Conservation (phyloP, 2,329 filamentous ascomycete genomes). For the Claviceps sorghi region DNA sequence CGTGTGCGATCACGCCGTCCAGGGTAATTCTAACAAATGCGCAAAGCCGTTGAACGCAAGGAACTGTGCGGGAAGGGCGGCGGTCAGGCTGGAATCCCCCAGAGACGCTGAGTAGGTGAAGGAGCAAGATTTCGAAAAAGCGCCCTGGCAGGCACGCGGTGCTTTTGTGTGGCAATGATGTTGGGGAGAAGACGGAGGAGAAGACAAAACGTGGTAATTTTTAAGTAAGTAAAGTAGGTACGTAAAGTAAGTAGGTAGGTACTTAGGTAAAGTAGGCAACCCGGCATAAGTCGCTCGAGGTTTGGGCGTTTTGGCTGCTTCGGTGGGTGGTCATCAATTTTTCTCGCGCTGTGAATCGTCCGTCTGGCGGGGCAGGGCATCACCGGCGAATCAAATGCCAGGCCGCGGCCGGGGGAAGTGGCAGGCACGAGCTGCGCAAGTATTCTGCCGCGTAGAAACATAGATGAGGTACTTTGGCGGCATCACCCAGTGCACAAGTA, state of each 20-base stretch:
- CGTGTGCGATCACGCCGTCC: conserved; percentile 5
- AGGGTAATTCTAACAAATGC: conserved; percentile 2
- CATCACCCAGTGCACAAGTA: too few species aligned
- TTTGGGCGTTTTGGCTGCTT: neutral
- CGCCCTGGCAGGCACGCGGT: conserved; percentile 8
- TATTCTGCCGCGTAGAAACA: neutral
- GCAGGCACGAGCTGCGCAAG: neutral
- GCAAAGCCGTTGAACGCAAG: neutral
- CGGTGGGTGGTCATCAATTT: conserved; percentile 25
- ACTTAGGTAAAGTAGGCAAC: too few species aligned
- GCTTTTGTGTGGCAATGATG: neutral
- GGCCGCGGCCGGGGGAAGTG: neutral
- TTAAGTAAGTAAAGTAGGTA: too few species aligned
- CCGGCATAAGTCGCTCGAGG: conserved; percentile 5
- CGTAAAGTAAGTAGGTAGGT: too few species aligned
- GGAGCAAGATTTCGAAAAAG: neutral
- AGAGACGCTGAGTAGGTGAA: neutral
- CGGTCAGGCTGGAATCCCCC: neutral
- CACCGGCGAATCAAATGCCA: neutral
- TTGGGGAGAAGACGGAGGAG: conserved; percentile 1
- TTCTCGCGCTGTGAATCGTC: conserved; percentile 25
- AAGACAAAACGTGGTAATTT: conserved; percentile 1
- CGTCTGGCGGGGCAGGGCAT: conserved; percentile 9
- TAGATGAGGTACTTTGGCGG: neutral
- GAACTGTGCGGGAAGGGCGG: neutral